A percentile compares a stretch with the other conserved stretches of the same genome.
These are phyloP conservation scores for Tausonia pullulans DNA, from an alignment of 1,284 basidiomycete species.

Conservation along the genomic window DNA sequence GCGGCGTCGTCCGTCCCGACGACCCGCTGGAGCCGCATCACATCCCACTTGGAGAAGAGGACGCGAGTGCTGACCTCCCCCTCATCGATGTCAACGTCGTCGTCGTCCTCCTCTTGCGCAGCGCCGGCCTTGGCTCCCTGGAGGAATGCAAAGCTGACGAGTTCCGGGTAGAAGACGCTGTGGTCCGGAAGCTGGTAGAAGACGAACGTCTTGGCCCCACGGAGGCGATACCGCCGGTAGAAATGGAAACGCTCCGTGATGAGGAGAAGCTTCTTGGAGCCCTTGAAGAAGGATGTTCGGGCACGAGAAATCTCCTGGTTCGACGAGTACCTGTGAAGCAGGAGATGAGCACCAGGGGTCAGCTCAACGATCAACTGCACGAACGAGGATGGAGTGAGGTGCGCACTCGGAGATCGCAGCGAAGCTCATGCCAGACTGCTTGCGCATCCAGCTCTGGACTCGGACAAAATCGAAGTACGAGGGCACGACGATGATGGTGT, in stretches of 20 bases:
- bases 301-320: slow-evolving; percentile 89
- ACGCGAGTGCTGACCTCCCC: slow-evolving; percentile 65
- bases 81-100: slow-evolving; percentile 42
- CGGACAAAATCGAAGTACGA: slow-evolving; percentile 96
- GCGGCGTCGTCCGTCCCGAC: slow-evolving; percentile 39
- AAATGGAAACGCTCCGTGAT: slow-evolving; percentile 97
- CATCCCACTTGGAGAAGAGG: slow-evolving; percentile 79
- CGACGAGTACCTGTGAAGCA: slow-evolving; percentile 64
- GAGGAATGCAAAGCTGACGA: slow-evolving; percentile 75
- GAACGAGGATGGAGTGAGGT: neutral
- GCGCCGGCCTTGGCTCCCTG: slow-evolving; percentile 42
- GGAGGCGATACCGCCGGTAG: slow-evolving; percentile 81
- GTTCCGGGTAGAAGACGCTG: slow-evolving; percentile 80
- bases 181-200: slow-evolving; percentile 90
- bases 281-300: slow-evolving; percentile 81
- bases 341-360: neutral
- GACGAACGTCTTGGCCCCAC: slow-evolving; percentile 81
- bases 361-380: neutral
- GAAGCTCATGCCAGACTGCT: slow-evolving; percentile 56
- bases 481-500: slow-evolving; percentile 80
- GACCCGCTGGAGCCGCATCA: slow-evolving; percentile 73
- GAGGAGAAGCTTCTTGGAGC: slow-evolving; percentile 74
- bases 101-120: slow-evolving; percentile 21
- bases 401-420: slow-evolving; percentile 77
- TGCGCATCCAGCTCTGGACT: slow-evolving; percentile 74